Base-by-base conservation (phyloP, 257 asterid species). In the Scutellaria baicalensis region DNA sequence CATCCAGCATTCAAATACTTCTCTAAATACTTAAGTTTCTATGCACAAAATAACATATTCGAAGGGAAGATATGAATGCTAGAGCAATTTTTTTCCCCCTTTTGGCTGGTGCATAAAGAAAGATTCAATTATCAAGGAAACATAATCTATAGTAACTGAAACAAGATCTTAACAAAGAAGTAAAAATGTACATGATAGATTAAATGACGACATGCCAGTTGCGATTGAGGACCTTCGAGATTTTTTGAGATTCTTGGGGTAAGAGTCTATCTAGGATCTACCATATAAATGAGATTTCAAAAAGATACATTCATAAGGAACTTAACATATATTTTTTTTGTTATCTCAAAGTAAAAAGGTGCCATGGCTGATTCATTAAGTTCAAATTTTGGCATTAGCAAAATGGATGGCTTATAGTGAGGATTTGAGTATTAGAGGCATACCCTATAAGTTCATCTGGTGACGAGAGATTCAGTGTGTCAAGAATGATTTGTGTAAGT, bases 401-500 rank as follows among this genome's bases (percentile, higher is more conserved):
- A n/a, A 69, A 17, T 23, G 61, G 52, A 72, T 43, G 21, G 69
- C 17, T 23, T 8, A 8, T 10, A 38, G 45, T 52, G 33, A 54
- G 51, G 44, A 69, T 58, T 36, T 43, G 62, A 23, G 74, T 65
- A 48, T 16, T 27, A 68, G 75, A 42, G 52, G 71, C 75, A 60
- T 86, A 88, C 95, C 93, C 95, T 49, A 90, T 88, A 60, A 90
- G 93, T 77, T 90, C 93, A 66, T 90, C 95, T 17, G 97, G 92
- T 10, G 94, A 88, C 64, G 92, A 86, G 69, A 88, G 92, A 27
- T 79, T 54, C 36, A 90, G 85, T 57, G 72, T 66, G 48, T 76
- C 74, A 14, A 90, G 77, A 65, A 88, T 88, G 27, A 75, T 75
- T 49, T 63, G 42, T 3, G 87, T 83, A 44, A 91, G 88, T 13